Base-by-base conservation (phyloP, 2,329 filamentous ascomycete genomes). In the Neophaeococcomyces mojaviensis region DNA sequence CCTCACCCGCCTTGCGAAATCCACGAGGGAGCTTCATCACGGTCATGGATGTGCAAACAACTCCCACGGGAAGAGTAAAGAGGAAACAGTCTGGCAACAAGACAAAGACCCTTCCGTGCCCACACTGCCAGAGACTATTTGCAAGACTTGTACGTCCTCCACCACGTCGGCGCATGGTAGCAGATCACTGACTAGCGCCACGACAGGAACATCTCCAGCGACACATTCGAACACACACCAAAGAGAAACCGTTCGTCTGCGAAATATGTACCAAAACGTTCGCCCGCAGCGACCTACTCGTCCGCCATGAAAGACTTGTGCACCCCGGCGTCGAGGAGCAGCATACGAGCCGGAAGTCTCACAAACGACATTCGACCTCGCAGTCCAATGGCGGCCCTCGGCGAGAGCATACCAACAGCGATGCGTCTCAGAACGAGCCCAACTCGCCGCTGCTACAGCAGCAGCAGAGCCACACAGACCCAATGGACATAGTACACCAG, bases 221-320 rank as follows among this genome's bases (percentile, higher is more conserved):
- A 55, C 69, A 72, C 65, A 68, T 71, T 63, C 67, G 69, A 62
- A 72, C 69, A 54, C 69, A 72, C 57, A 72, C 69, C 18, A 72
- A 72, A 54, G 69, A 72, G 54, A 72, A 72, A 48, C 69, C 69
- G 9, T 72, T 72, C 51, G 67, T 68, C 48, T 72, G 69, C 59
- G 68, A 71, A 37, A 68, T 71, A 39, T 72, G 69, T 55, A 64
- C 64, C 50, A 72, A 71, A 55, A 69, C 67, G 15, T 72, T 72
- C 56, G 69, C 68, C 8, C 64, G 69, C 50, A 71, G 68, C 58
- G 69, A 72, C 57, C 63, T 72, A 20, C 64, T 72, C 48, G 69
- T 71, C 51, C 69, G 69, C 58, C 69, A 72, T 64, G 68, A 72
- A 52, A 66, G 69, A 51, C 61, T 72, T 58, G 68, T 72, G 28